Base-by-base conservation (phyloP, 1,284 basidiomycete genomes). In the Leucoagaricus sp. region DNA sequence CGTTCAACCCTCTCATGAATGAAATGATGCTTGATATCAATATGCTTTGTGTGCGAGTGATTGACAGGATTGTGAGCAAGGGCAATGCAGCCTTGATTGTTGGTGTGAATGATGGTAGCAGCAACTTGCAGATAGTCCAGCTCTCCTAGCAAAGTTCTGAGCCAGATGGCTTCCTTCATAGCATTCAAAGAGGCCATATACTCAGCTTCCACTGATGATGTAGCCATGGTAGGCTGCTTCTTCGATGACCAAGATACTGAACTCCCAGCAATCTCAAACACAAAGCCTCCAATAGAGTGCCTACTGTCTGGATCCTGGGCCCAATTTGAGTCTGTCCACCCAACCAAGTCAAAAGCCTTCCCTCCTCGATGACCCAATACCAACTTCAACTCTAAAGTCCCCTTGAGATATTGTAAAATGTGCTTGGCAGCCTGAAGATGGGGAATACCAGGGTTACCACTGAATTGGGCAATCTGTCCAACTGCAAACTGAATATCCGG, bases 51-150 rank as follows among this genome's bases (percentile, higher is more conserved):
- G n/a, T n/a, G 13, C 7, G 31, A 33, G 13, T 33, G 13, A 33
- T 33, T 33, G 31, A 33, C 31, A 33, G 13, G 31, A 49, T 73
- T 69, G 13, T 70, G 59, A 4, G 70, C 59, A 6, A 79, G 61
- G 4, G 64, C 59, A 36, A 78, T 72, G 5, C 71, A 67, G 1
- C 68, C 65, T 44, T 72, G 65, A 57, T 75, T 78, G 64, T 79
- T 72, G 13, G 51, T 60, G 41, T 58, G 66, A 17, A 71, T 59
- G 4, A 58, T 64, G 0, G 62, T 64, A n/a, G 65, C 59, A 2
- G n/a, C 15, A 12, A 15, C 25, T 28, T 45, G 47, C 8, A 34
- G 45, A 51, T 38, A 51, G 2, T 46, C 42, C 2, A 68, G 60
- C 57, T 75, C 70, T 1, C 21, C 15, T 10, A 72, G 57, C 29